Percentiles rank a stretch among this genome's conserved stretches.
These are phyloP conservation scores for Centrapalus pauciflorus DNA, from an alignment of 129 eudicot species.

Conservation along the genomic window DNA sequence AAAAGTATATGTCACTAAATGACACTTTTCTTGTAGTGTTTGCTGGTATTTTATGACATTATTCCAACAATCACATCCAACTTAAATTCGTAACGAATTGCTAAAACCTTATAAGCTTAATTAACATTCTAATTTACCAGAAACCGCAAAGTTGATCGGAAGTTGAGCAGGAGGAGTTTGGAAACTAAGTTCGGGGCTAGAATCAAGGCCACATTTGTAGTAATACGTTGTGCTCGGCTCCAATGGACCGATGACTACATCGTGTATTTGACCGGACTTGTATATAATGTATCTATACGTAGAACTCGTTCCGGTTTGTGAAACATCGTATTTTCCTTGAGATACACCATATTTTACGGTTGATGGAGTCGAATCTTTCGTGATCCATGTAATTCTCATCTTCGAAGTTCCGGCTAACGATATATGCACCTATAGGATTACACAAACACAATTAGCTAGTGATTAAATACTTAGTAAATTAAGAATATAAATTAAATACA, in stretches of 20 bases:
- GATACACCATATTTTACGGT: conserved; percentile 49
- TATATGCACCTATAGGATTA: conserved; percentile 45
- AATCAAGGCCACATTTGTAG: conserved; percentile 47
- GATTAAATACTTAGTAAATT: not conserved
- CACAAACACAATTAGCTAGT: not conserved
- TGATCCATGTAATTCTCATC: conserved; percentile 74
- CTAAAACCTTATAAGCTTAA: too few species aligned
- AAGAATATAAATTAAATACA: not conserved
- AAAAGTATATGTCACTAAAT: too few species aligned
- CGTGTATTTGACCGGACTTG: conserved; percentile 53
- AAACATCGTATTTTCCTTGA: conserved; percentile 20
- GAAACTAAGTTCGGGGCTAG: conserved; percentile 45
- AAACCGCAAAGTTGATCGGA: conserved; percentile 52
- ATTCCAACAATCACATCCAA: too few species aligned
- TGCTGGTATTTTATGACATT: too few species aligned
- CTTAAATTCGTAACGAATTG: too few species aligned
- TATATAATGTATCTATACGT: conserved; percentile 38
- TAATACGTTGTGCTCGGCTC: conserved; percentile 47
- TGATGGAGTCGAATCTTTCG: conserved; percentile 37
- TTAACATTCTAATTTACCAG: too few species aligned
- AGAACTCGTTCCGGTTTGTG: conserved; percentile 37
- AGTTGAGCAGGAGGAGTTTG: conserved; percentile 66
- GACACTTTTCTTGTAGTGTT: too few species aligned
- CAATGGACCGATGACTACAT: conserved; percentile 62
- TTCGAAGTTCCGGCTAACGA: conserved; percentile 46